Evolutionary conservation across 345 rosid genomes (phyloP), one percentile per base, ranked within the genome.

Genomic region (Gossypium raimondii): DNA sequence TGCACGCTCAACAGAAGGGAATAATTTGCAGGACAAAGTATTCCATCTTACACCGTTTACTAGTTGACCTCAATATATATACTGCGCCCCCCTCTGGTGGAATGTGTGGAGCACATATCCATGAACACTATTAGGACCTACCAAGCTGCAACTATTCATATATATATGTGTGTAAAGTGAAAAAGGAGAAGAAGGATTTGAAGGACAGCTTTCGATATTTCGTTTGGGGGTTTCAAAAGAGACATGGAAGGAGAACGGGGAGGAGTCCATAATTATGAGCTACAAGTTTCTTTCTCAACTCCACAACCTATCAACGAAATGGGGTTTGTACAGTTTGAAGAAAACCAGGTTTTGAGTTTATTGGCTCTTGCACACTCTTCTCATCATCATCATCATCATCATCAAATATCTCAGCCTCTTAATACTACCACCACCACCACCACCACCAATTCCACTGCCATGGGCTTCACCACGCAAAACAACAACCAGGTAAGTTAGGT

Each of bases 321-420:
- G 90, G 88, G 90, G n/a, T 93, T 93, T 73, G 84, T 89, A 18
- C 96, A 87, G 34, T 93, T 87, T 67, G 93, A 93, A 79, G 98
- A 91, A 78, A 87, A 88, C 56, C 95, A 86, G 47, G 90, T 88
- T 18, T 78, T 93, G 48, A 89, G 88, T 57, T 93, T 93, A 82
- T 85, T 89, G 82, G 81, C 92, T 41, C 87, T 92, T 27, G 67
- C 88, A 1, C 77, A 68, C 6, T 67, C 76, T 0, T 75, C 89
- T 84, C 71, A 85, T 77, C 85, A 77, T 34, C 71, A 85, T 77
- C 85, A 77, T 25, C 27, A 27, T 29, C 85, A 77, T 34, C 71
- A 85, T 77, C 85, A 77, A 22, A 58, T 83, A 58, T 77, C 74
- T 76, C 79, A 82, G 70, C 82, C 84, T 56, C 80, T 76, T 60